Percentiles rank a stretch among this genome's conserved stretches.
phyloP scores from a whole-genome alignment of 306 rosid genomes.

The Vicia faba region DNA sequence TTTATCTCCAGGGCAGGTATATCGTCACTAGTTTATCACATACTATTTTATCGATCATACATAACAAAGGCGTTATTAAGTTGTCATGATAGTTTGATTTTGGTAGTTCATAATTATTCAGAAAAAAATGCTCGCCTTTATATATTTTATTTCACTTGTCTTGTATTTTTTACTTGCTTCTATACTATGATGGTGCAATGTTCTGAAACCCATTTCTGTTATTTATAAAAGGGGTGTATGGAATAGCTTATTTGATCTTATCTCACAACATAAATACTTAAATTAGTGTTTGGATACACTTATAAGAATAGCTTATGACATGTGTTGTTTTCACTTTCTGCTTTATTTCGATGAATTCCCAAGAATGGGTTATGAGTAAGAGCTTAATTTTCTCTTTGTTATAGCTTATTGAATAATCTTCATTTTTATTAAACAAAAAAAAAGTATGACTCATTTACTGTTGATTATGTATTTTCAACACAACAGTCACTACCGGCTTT shows the following conservation, averaged over 20 bases:
- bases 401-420: not conserved
- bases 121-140: not conserved
- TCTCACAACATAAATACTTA: not conserved
- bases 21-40: constrained; percentile 7
- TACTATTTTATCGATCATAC: constrained; percentile 15
- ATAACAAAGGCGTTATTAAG: constrained; percentile 19
- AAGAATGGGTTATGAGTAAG: not conserved
- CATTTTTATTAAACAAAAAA: not conserved
- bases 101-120: not conserved
- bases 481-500: not conserved
- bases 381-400: not conserved
- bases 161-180: constrained; percentile 6
- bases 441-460: not conserved
- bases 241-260: not conserved
- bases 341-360: not conserved
- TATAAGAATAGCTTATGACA: not conserved
- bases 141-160: constrained; percentile 3
- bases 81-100: constrained; percentile 5
- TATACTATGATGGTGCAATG: constrained; percentile 18
- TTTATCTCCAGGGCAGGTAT: constrained; percentile 98
- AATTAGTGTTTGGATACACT: not conserved
- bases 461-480: not conserved
- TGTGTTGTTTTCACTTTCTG: not conserved
- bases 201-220: constrained; percentile 16
- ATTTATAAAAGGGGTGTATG: not conserved